Base-by-base conservation (phyloP, 1,139 yeast species). In the Nakaseomyces sp. region DNA sequence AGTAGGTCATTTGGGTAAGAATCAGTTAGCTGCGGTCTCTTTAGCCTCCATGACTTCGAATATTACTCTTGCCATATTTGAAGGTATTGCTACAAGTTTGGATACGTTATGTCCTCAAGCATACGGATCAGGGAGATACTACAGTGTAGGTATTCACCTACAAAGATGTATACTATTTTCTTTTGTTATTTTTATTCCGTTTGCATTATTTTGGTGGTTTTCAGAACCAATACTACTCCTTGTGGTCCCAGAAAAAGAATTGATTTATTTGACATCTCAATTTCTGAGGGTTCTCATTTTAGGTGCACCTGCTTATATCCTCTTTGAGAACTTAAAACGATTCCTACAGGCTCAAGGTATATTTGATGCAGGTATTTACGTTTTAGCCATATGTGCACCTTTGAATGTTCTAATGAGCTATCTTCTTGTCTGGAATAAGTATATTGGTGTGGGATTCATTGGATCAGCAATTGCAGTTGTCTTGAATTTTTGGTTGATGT, bases 301-400 rank as follows among this genome's bases (percentile, higher is more conserved):
- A 10, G 96, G 95, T 6, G 88, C 86, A 1, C 96, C 96, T 0
- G 89, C 86, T 0, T 87, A 84, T 62, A 82, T 87, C 24, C 64
- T 84, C 36, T 88, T 88, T 63, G 96, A 89, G 61, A 78, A 80
- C 52, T 76, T 84, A 24, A 88, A 88, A 60, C 73, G 95, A 50
- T 88, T 77, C 57, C 65, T 89, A 47, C 96, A 88, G 65, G 89
- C 95, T 0, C 96, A 89, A 63, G 95, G 95, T 6, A 84, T 87
- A 20, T 88, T 86, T 68, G 93, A 85, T 55, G 96, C 96, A 0
- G 85, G 93, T 4, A 83, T 95, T 1, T 79, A 84, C 26, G 82
- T 87, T 5, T 65, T 88, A 35, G 69, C 85, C 40, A 64, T 87
- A 9, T 77, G 89, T 55, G 91, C 96, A 0, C 96, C 96, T 0